Percentiles rank a stretch among this genome's conserved stretches.
These are phyloP conservation scores for Fusarium virguliforme DNA, from an alignment of 2,329 filamentous ascomycete genomes.

Conservation along the genomic window DNA sequence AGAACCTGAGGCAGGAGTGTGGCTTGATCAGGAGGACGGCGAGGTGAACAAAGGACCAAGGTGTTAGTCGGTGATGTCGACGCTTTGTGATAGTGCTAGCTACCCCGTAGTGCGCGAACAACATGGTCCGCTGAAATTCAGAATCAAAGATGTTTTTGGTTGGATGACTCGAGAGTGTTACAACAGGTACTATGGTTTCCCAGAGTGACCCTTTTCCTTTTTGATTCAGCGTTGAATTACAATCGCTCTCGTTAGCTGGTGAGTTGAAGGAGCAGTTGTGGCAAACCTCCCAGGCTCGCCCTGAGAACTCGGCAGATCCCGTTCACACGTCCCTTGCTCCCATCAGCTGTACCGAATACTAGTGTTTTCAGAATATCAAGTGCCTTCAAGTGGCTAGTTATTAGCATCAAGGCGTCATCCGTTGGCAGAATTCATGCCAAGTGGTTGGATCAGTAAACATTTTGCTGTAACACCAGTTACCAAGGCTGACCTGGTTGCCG, in stretches of 20 bases:
- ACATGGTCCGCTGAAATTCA: background rate
- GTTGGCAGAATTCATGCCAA: conserved; percentile 68
- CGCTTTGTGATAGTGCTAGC: background rate
- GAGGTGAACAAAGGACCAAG: background rate
- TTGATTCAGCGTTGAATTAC: background rate
- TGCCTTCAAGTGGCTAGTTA: background rate
- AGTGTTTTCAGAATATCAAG: background rate
- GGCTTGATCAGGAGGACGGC: background rate
- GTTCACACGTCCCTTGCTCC: background rate
- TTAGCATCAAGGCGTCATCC: conserved; percentile 45
- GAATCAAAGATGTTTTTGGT: background rate
- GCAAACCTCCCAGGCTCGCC: background rate
- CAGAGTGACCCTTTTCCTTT: background rate
- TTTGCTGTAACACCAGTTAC: conserved; percentile 70
- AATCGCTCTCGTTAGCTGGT: background rate
- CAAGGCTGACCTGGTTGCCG: conserved; percentile 46
- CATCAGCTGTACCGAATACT: background rate
- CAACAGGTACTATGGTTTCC: background rate
- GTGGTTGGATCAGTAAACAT: conserved; percentile 77
- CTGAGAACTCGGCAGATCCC: background rate
- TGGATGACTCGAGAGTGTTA: background rate
- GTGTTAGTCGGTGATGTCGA: background rate
- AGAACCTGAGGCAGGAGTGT: background rate
- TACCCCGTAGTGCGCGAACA: background rate
- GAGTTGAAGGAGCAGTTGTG: background rate